phyloP scores from a whole-genome alignment of 352 stramenopile species.

The Saprolegnia diclina region DNA sequence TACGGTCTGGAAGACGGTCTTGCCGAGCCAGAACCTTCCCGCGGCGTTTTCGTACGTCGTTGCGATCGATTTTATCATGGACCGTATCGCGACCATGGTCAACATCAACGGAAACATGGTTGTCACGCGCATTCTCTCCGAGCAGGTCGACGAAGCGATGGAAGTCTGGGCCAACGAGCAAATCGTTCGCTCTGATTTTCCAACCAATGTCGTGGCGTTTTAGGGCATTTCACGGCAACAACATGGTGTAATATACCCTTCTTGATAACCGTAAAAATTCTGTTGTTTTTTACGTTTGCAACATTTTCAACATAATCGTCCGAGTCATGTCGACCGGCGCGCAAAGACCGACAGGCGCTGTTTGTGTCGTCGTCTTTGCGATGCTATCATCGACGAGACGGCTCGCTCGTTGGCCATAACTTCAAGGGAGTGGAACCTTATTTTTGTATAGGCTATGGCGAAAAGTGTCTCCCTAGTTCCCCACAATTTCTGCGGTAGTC shows the following conservation, averaged over 20 bases:
- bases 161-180: conserved; percentile 5
- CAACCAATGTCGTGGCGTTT: background rate
- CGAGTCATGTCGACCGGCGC: too few species aligned
- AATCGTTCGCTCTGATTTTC: background rate
- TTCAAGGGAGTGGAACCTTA: too few species aligned
- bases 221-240: background rate
- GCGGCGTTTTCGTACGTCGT: conserved; percentile 65
- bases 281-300: too few species aligned
- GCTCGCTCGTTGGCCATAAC: too few species aligned
- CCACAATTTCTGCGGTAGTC: too few species aligned
- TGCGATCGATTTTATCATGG: conserved; percentile 65
- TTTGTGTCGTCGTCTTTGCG: too few species aligned
- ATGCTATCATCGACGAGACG: too few species aligned
- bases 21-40: conserved; percentile 46
- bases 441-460: too few species aligned
- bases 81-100: conserved; percentile 63
- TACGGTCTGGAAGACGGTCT: conserved; percentile 36
- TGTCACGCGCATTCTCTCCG: conserved; percentile 63
- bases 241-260: background rate
- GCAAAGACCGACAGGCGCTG: too few species aligned
- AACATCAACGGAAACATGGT: conserved; percentile 64
- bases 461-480: too few species aligned
- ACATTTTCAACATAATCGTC: too few species aligned
- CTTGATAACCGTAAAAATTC: too few species aligned
- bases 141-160: conserved; percentile 54